A percentile compares a stretch with the other conserved stretches of the same genome.
Evolutionary conservation across 2,329 filamentous ascomycete genomes (phyloP).

Genomic region (Helminthosporium solani): DNA sequence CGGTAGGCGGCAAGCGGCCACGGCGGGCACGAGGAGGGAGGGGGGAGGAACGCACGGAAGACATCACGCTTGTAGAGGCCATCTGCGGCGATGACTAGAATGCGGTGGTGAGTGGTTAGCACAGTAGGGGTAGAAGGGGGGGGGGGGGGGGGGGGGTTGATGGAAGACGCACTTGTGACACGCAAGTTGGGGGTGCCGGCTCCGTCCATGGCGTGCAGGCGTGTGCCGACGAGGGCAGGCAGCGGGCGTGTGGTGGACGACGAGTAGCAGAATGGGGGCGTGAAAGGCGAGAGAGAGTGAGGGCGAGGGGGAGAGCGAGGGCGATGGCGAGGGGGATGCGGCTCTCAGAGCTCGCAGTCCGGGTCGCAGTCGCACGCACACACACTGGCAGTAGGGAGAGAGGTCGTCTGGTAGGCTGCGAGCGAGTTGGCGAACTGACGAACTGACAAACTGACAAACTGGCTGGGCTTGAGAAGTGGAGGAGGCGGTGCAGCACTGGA

Average conservation of each 20-base stretch:
- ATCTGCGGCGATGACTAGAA: conserved; percentile 99
- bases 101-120: too few relatives aligned
- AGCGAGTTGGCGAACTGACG: conserved; percentile 16
- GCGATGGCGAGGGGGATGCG: conserved; percentile 13
- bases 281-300: too few relatives aligned
- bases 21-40: conserved; percentile 2
- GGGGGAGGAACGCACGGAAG: conserved; percentile 70
- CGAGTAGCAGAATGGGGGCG: too few relatives aligned
- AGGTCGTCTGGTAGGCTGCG: conserved; percentile 15
- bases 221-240: conserved; percentile 5
- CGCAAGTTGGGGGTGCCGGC: conserved; percentile 74
- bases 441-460: too few relatives aligned
- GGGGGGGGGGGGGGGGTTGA: conserved; percentile 1
- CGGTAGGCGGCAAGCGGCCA: conserved; percentile 6
- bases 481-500: conserved; percentile 33
- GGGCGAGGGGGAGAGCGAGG: conserved; percentile 1
- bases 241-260: not conserved
- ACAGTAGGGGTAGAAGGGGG: too few relatives aligned
- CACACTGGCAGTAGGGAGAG: conserved; percentile 7
- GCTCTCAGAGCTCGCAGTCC: conserved; percentile 36
- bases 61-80: conserved; percentile 99
- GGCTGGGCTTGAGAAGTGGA: conserved; percentile 18
- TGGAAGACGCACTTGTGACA: conserved; percentile 73
- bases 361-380: conserved; percentile 8
- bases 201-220: conserved; percentile 44